phyloP scores from a whole-genome alignment of 2,329 filamentous ascomycete genomes.

The Fusarium sp. region DNA sequence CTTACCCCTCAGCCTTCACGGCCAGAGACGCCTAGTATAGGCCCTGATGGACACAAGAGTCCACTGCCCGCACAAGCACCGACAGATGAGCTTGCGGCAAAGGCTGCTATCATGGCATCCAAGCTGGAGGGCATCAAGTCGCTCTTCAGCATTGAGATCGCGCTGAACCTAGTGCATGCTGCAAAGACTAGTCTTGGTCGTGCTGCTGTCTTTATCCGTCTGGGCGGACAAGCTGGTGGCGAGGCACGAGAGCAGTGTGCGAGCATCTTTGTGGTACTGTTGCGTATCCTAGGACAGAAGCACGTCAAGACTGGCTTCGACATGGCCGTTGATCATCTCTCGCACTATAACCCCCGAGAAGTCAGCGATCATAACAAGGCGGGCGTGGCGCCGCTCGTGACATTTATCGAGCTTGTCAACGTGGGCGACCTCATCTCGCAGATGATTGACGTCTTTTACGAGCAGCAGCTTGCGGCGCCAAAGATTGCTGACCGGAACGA shows the following conservation, averaged over 20 bases:
- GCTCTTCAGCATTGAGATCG: conserved; percentile 96
- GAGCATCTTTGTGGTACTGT: conserved; percentile 85
- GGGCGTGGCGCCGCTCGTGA: conserved; percentile 90
- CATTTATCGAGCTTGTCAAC: conserved; percentile 96
- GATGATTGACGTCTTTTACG: conserved; percentile 99
- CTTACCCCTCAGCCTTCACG: conserved; percentile 58
- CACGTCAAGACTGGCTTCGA: conserved; percentile 96
- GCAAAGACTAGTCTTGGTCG: conserved; percentile 91
- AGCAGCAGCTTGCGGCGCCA: conserved; percentile 87
- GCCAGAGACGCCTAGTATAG: conserved; percentile 62
- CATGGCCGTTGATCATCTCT: conserved; percentile 90
- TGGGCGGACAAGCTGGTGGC: conserved; percentile 83
- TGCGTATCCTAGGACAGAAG: conserved; percentile 85
- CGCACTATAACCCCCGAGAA: conserved; percentile 90
- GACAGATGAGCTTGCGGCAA: conserved; percentile 92
- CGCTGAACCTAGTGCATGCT: conserved; percentile 86
- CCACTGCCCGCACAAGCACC: conserved; percentile 74
- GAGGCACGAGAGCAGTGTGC: conserved; percentile 91
- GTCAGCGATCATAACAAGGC: conserved; percentile 76
- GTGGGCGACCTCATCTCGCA: conserved; percentile 98
- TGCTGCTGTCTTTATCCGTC: conserved; percentile 82
- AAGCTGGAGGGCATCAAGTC: conserved; percentile 94
- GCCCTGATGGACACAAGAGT: conserved; percentile 55
- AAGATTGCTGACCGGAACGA: conserved; percentile 92
- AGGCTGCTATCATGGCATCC: conserved; percentile 97